Evolutionary conservation across 1,284 basidiomycete species (phyloP), one percentile per base, ranked within the genome.

Genomic region (Boletus semigastroideus): DNA sequence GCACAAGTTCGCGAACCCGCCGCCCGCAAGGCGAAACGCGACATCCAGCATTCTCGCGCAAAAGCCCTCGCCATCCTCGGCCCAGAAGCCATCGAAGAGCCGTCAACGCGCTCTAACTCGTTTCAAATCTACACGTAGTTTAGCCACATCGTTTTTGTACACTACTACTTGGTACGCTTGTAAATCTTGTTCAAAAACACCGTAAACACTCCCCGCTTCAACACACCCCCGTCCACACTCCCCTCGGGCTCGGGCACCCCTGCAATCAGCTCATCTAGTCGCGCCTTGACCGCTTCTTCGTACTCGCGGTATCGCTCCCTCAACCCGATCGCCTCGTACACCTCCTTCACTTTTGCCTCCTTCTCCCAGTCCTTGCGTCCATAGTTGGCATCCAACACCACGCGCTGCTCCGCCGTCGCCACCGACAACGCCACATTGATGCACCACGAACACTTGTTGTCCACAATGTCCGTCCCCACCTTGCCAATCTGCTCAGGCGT

Each of bases 401-500:
- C 68, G 38, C 74, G 83, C 78, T 80, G 92, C 68, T 65, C 74
- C 1, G 79, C 72, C 3, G 71, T 75, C 3, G 78, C 83, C 45
- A 77, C 64, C 16, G 78, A 75, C 55, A 99, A 80, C 30, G 94
- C 96, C 17, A 86, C 86, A 74, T 98, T 98, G 72, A 99, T 79
- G 67, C 90, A 89, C 97, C 96, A 99, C 38, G 90, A 92, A 76
- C 97, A 99, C 76, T 99, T 99, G 84, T 98, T 98, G 75, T 99
- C 96, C 52, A 97, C 73, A 65, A 99, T 99, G 72, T 99, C 97
- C 19, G 96, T 98, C 30, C 96, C 97, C 59, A 98, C 84, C 77
- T 99, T 99, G 57, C 96, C 97, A 51, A 98, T 91, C 61, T 91
- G 82, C 74, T 95, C 93, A 0, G 94, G 92, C 2, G 91, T 83